Base-by-base conservation (phyloP, 1,139 yeast species). In the Groenewaldozyma auringiensis region DNA sequence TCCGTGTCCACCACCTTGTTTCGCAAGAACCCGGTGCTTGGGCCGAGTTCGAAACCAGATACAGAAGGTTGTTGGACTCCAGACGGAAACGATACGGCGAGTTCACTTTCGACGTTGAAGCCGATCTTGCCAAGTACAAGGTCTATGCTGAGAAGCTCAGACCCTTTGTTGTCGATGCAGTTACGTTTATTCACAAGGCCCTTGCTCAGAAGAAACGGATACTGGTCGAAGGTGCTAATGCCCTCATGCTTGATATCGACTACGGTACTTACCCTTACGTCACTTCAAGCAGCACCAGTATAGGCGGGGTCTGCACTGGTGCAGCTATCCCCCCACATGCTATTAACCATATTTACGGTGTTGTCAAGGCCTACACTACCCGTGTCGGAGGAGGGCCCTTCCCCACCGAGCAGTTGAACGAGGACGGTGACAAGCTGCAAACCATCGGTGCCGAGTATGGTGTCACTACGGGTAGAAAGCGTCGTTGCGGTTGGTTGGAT, bases 401-500 rank as follows among this genome's bases (percentile, higher is more conserved):
- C 84, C 97, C 99, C 52, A 83, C 97, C 48, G 99, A 92, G 70
- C 97, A 89, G 67, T 76, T 89, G 65, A 88, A 92, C 66, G 80
- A 72, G 37, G 78, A 72, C 46, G 99, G 99, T 61, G 95, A 84
- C 62, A 78, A 80, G 54, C 75, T 92, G 62, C 98, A 94, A 68
- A 70, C 74, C 43, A 85, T 89, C 53, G 99, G 99, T 59, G 95
- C 92, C 48, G 96, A 92, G 69, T 87, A 66, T 62, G 99, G 99
- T 68, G 99, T 92, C 55, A 92, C 99, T 56, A 92, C 99, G 38
- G 98, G 99, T 55, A 84, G 99, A 74, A 89, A 89, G 78, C 85
- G 99, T 74, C 83, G 99, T 71, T 94, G 98, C 68, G 99, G 99
- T 47, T 92, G 99, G 99, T 79, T 92, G 62, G 99, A 92, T 68